phyloP scores from a whole-genome alignment of 306 rosid species.

The Pyrus betulifolia region DNA sequence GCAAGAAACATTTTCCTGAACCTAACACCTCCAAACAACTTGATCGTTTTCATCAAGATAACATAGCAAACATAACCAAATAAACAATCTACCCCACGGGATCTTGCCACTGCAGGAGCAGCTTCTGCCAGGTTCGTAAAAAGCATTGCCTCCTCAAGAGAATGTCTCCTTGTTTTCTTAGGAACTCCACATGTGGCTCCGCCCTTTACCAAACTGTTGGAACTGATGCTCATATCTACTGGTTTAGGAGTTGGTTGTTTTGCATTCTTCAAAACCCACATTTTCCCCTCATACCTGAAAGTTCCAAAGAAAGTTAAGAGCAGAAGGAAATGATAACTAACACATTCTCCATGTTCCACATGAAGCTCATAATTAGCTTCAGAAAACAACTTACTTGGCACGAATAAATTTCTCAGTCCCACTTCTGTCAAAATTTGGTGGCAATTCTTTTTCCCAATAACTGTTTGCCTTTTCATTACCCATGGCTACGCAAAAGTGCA shows the following conservation, averaged over 20 bases:
- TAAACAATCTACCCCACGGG: slow-evolving; percentile 39
- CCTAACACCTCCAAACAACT: not conserved
- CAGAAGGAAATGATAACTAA: slow-evolving; percentile 9
- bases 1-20: not conserved
- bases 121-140: slow-evolving; percentile 24
- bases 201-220: slow-evolving; percentile 14
- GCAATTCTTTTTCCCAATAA: slow-evolving; percentile 76
- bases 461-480: slow-evolving; percentile 67
- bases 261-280: slow-evolving; percentile 45
- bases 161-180: slow-evolving; percentile 47
- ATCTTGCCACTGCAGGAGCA: slow-evolving; percentile 23
- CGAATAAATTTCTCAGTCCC: slow-evolving; percentile 49
- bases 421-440: slow-evolving; percentile 40
- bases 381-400: slow-evolving; percentile 49
- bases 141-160: slow-evolving; percentile 75
- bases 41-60: not conserved
- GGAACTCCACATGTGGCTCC: slow-evolving; percentile 22
- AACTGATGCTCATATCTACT: slow-evolving; percentile 22
- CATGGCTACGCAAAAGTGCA: slow-evolving; percentile 36
- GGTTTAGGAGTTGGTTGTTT: slow-evolving; percentile 23
- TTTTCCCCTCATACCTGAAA: slow-evolving; percentile 66
- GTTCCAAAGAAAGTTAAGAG: slow-evolving; percentile 20
- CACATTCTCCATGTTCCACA: slow-evolving; percentile 5
- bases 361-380: slow-evolving; percentile 18
- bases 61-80: slow-evolving; percentile 3